Conservation (phyloP, 2,329 filamentous ascomycete species). For the Aspergillus terreus region DNA sequence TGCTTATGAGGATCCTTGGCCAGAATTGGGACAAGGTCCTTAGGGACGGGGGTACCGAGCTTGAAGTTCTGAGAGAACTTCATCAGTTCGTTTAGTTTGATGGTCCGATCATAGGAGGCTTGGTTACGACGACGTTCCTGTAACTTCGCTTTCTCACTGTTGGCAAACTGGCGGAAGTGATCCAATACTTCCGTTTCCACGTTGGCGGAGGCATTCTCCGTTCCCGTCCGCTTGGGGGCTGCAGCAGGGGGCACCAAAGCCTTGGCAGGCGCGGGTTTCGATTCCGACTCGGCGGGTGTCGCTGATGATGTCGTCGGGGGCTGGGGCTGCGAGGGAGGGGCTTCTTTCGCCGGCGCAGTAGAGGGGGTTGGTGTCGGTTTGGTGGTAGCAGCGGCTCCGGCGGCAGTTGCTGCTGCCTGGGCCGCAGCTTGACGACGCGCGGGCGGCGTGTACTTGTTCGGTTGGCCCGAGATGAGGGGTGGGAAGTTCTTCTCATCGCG, state of each 20-base stretch:
- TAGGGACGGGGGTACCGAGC: conserved; percentile 84
- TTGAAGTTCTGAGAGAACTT: conserved; percentile 95
- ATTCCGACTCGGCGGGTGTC: conserved; percentile 21
- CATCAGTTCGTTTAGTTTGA: conserved; percentile 90
- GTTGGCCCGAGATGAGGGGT: conserved; percentile 57
- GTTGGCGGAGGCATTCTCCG: conserved; percentile 56
- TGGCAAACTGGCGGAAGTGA: conserved; percentile 63
- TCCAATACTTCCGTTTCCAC: conserved; percentile 60
- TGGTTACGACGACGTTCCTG: conserved; percentile 55
- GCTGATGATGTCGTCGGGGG: conserved; percentile 25
- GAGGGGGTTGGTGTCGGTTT: too few species aligned
- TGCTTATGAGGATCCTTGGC: conserved; percentile 96
- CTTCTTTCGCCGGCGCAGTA: conserved; percentile 69
- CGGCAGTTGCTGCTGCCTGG: conserved; percentile 52
- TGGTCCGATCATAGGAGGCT: conserved; percentile 71
- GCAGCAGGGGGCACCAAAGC: conserved; percentile 24
- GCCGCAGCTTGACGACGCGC: conserved; percentile 75
- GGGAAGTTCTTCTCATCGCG: conserved; percentile 62
- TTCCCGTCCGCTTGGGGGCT: conserved; percentile 34
- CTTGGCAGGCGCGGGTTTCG: conserved; percentile 23
- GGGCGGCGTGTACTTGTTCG: conserved; percentile 84
- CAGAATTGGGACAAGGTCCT: conserved; percentile 87
- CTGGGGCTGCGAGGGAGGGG: conserved; percentile 24
- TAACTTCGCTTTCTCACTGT: conserved; percentile 58
- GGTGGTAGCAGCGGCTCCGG: too few species aligned